Evolutionary conservation across 2,329 filamentous ascomycete genomes (phyloP).

Genomic region (Ustulina deusta): DNA sequence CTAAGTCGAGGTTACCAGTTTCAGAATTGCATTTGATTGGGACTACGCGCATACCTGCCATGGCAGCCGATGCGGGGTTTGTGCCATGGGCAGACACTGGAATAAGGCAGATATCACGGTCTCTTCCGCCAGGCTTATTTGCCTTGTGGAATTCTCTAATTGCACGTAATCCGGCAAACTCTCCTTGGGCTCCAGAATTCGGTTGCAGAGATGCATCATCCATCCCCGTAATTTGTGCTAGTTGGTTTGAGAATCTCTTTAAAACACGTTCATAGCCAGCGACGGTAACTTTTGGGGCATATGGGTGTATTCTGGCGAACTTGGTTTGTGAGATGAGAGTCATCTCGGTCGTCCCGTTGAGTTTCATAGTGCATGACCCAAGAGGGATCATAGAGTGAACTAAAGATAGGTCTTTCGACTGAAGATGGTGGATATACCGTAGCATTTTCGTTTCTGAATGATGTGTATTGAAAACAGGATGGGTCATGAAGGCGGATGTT

Average conservation of each 20-base stretch:
- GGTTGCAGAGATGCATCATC: slow-evolving; percentile 90
- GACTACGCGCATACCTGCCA: slow-evolving; percentile 95
- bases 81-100: slow-evolving; percentile 96
- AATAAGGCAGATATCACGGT: slow-evolving; percentile 92
- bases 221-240: slow-evolving; percentile 89
- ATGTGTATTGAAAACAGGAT: slow-evolving; percentile 94
- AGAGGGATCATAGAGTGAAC: slow-evolving; percentile 98
- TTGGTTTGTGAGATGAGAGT: slow-evolving; percentile 81
- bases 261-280: slow-evolving; percentile 79
- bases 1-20: slow-evolving; percentile 90
- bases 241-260: slow-evolving; percentile 76
- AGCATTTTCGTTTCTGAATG: slow-evolving; percentile 96
- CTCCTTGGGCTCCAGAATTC: slow-evolving; percentile 95
- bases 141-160: slow-evolving; percentile 87
- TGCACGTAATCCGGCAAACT: slow-evolving; percentile 89
- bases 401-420: slow-evolving; percentile 93
- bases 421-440: slow-evolving; percentile 91
- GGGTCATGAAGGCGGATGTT: slow-evolving; percentile 81
- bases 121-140: slow-evolving; percentile 69
- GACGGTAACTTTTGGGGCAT: slow-evolving; percentile 72
- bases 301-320: slow-evolving; percentile 85
- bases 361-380: slow-evolving; percentile 98
- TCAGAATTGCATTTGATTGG: slow-evolving; percentile 88
- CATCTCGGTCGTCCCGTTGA: slow-evolving; percentile 96
- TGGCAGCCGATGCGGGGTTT: slow-evolving; percentile 93